Evolutionary conservation across 1,139 yeast species (phyloP).

Genomic region (Saccharomycopsis hybrid): DNA sequence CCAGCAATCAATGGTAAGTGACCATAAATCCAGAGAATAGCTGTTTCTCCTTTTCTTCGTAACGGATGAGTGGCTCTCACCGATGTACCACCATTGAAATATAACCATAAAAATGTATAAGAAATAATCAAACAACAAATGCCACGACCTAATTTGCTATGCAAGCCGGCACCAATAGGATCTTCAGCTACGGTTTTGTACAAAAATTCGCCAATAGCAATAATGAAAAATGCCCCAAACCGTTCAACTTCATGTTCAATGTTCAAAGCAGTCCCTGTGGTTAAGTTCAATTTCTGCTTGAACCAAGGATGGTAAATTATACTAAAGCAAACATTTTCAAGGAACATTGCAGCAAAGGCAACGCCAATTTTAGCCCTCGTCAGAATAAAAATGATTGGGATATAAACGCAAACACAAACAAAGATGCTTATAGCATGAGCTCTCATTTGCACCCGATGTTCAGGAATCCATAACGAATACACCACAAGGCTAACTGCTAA

Average conservation of each 20-base stretch:
- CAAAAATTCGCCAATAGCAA: constrained; percentile 61
- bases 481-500: constrained; percentile 32
- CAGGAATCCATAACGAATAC: constrained; percentile 46
- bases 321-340: constrained; percentile 37
- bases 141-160: constrained; percentile 41
- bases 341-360: constrained; percentile 35
- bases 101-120: constrained; percentile 47
- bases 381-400: constrained; percentile 38
- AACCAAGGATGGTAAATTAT: constrained; percentile 42
- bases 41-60: constrained; percentile 42
- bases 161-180: constrained; percentile 45
- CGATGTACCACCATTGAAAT: constrained; percentile 49
- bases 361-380: constrained; percentile 43
- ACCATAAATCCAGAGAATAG: constrained; percentile 41
- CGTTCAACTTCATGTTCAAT: constrained; percentile 66
- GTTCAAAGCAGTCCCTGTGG: constrained; percentile 53
- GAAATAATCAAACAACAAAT: constrained; percentile 45
- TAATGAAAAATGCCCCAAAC: constrained; percentile 50
- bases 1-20: constrained; percentile 51
- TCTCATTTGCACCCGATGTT: constrained; percentile 49
- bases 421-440: constrained; percentile 33
- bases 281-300: constrained; percentile 36
- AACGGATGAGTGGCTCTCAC: constrained; percentile 48
- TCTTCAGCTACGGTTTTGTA: constrained; percentile 49
- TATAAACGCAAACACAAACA: constrained; percentile 39